Percentiles rank a stretch among this genome's conserved stretches.
Evolutionary conservation across 164 flowering plant genomes (phyloP).

Genomic region (Nelumbo lutea): DNA sequence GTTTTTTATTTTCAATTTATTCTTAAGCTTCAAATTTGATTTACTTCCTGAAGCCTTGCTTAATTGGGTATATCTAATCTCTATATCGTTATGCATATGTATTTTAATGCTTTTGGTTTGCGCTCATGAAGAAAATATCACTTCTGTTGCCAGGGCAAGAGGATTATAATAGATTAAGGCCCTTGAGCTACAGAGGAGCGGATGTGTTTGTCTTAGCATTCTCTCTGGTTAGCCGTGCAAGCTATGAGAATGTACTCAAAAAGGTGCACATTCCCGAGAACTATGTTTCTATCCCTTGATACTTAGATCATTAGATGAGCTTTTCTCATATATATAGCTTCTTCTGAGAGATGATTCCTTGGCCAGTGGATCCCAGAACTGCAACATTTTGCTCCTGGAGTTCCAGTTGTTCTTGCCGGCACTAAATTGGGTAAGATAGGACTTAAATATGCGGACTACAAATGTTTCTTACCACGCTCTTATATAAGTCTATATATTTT

Average conservation of each 20-base stretch:
- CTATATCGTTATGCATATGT: not conserved
- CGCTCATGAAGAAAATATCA: conserved; percentile 4
- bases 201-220: conserved; percentile 3
- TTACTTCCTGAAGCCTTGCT: not conserved
- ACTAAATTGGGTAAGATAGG: conserved; percentile 77
- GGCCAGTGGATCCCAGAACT: conserved; percentile 98
- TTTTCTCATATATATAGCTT: not conserved
- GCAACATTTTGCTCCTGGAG: conserved; percentile 87
- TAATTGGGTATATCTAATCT: conserved; percentile 8
- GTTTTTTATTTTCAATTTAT: not conserved
- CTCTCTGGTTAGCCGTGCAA: conserved; percentile 4
- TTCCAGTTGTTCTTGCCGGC: conserved; percentile 86
- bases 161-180: conserved; percentile 7
- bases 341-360: conserved; percentile 22
- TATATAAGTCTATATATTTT: not conserved
- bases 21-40: not conserved
- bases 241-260: conserved; percentile 52
- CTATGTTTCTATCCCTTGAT: conserved; percentile 1
- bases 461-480: too few relatives aligned
- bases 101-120: not conserved
- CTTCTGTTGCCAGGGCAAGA: conserved; percentile 45
- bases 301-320: not conserved
- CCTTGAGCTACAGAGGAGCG: conserved; percentile 19
- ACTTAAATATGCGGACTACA: not conserved
- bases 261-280: conserved; percentile 47